Conservation (phyloP, 2,329 filamentous ascomycete genomes). For the Ophiostoma fasciatum region DNA sequence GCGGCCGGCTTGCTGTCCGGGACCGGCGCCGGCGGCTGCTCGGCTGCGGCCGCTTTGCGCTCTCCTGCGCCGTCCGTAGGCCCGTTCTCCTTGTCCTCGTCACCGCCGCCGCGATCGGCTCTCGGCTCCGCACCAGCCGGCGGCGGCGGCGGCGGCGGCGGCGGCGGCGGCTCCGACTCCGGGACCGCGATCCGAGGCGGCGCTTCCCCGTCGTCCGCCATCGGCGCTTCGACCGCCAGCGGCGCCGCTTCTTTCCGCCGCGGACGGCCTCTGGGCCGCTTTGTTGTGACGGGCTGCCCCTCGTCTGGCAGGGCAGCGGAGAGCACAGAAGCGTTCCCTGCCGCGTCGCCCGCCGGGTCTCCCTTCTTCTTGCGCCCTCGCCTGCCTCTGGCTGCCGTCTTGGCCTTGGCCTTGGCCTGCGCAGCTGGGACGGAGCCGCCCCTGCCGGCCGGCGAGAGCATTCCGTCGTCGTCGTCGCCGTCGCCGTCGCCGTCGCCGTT, state of each 20-base stretch:
- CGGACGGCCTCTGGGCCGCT: slow-evolving; percentile 1
- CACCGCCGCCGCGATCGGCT: neutral
- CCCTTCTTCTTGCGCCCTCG: slow-evolving; percentile 21
- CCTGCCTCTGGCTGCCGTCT: too few relatives aligned
- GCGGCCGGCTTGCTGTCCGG: slow-evolving; percentile 5
- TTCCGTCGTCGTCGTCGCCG: too few relatives aligned
- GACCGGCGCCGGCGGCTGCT: neutral
- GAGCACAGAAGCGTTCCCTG: neutral
- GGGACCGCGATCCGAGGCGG: too few relatives aligned
- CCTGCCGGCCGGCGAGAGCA: too few relatives aligned
- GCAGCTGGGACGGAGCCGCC: too few relatives aligned
- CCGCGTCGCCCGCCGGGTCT: too few relatives aligned
- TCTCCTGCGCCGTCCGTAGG: neutral
- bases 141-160: too few relatives aligned
- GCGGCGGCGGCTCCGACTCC: too few relatives aligned
- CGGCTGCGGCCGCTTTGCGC: neutral
- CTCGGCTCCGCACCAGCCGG: too few relatives aligned
- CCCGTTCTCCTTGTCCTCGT: neutral
- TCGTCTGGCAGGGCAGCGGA: neutral
- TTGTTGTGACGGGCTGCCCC: neutral
- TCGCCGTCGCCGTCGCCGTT: too few relatives aligned
- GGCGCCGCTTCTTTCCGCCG: slow-evolving; percentile 2
- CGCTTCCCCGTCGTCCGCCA: too few relatives aligned
- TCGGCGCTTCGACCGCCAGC: too few relatives aligned
- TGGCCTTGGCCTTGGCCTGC: slow-evolving; percentile 4